Percentiles rank a stretch among this genome's conserved stretches.
Evolutionary conservation across 2,329 filamentous ascomycete genomes (phyloP).

Genomic region (Thyridium curvatum): DNA sequence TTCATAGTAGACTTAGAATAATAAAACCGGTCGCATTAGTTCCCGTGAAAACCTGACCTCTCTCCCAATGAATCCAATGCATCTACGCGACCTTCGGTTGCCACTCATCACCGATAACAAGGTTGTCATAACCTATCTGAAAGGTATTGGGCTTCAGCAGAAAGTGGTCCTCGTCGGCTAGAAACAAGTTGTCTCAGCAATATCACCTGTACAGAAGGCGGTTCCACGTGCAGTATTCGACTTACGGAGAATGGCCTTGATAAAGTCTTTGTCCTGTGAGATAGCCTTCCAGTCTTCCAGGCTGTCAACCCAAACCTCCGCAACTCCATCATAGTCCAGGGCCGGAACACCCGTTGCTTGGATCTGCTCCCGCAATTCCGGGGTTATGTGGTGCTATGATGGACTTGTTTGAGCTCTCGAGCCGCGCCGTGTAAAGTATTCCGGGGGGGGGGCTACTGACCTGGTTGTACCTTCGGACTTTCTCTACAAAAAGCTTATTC

Average conservation of each 20-base stretch:
- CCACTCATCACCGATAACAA: slow-evolving; percentile 3
- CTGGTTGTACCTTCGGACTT: slow-evolving; percentile 9
- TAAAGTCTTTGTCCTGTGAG: slow-evolving; percentile 2
- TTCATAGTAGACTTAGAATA: no score
- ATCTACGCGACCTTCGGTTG: not conserved
- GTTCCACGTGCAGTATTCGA: not conserved
- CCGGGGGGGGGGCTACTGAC: no score
- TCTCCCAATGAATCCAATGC: no score
- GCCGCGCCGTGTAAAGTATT: no score
- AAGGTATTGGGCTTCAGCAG: slow-evolving; percentile 6
- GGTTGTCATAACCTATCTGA: slow-evolving; percentile 8
- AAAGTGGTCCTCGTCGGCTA: slow-evolving; percentile 6
- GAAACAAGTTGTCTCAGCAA: not conserved
- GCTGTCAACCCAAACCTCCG: slow-evolving; percentile 8
- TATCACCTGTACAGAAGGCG: no score
- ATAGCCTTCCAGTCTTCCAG: slow-evolving; percentile 7
- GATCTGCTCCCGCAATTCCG: slow-evolving; percentile 3
- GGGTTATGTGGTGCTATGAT: slow-evolving; percentile 7
- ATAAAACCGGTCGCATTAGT: no score
- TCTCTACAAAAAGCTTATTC: slow-evolving; percentile 14
- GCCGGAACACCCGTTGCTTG: slow-evolving; percentile 4
- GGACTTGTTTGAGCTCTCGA: no score
- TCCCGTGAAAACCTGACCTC: no score
- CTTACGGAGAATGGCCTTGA: slow-evolving; percentile 3
- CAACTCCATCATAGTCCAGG: slow-evolving; percentile 9